Percentiles rank a stretch among this genome's conserved stretches.
Conservation (phyloP, 495 filamentous ascomycete genomes). For the Aspergillus ellipticus region DNA sequence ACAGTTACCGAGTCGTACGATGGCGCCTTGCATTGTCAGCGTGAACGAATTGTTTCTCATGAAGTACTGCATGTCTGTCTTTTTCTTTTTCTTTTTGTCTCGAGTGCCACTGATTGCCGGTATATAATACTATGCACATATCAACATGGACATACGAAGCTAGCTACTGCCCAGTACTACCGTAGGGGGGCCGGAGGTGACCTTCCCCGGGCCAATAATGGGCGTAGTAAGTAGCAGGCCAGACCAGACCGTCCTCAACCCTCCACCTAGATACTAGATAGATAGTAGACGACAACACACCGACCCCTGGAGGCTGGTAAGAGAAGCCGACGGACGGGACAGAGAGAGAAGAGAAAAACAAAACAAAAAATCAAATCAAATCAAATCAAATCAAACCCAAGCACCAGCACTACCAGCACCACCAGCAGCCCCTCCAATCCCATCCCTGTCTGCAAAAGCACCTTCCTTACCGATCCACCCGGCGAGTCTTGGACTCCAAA, state of each 20-base stretch:
- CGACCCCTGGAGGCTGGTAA: too few species aligned
- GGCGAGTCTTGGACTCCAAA: too few species aligned
- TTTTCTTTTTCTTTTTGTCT: background rate
- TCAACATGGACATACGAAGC: background rate
- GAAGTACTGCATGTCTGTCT: background rate
- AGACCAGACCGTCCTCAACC: too few species aligned
- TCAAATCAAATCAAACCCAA: too few species aligned
- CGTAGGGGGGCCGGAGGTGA: too few species aligned
- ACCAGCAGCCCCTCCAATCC: background rate
- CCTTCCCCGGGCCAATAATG: too few species aligned
- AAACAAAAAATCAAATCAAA: too few species aligned
- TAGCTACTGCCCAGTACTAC: background rate
- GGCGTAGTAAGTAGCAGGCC: too few species aligned
- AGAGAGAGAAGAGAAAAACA: too few species aligned
- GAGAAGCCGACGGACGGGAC: too few species aligned
- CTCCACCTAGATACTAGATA: too few species aligned
- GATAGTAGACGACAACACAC: too few species aligned
- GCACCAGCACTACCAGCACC: background rate
- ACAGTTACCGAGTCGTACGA: background rate
- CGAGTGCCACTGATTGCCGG: background rate
- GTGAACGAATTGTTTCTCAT: background rate
- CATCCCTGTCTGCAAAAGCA: background rate
- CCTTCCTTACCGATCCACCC: background rate
- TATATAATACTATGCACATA: background rate
- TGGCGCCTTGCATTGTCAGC: slow-evolving; percentile 2